Evolutionary conservation across 2,329 filamentous ascomycete genomes (phyloP), one percentile per base, ranked within the genome.

Genomic region (Clarireedia homoeocarpa): DNA sequence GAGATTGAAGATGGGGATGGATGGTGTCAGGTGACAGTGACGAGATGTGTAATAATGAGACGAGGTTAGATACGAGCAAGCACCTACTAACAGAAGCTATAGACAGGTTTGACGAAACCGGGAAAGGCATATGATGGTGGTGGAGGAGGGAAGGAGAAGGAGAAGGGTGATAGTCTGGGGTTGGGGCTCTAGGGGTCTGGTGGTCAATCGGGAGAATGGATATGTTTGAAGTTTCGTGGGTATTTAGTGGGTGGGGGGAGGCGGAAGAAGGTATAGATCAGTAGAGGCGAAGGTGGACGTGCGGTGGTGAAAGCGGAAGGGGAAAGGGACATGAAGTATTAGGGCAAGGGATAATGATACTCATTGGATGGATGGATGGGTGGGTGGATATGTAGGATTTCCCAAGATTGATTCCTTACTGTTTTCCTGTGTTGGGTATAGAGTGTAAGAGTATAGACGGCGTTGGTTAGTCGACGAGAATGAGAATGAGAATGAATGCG

Each of bases 91-190:
- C 40, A 4, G 24, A 39, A 14, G 14, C 24, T 14, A 20, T 34
- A 73, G 40, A 78, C 81, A 15, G 77, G 79, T 51, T 63, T 81
- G 62, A 70, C 71, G 56, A 69, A 73, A 64, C 79, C 79, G 23
- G 70, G 71, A n/a, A 73, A 69, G 67, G 74, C 72, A 2, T 77
- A 79, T 59, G 58, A 57, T 39, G 63, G 64, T 10, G 36, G 50
- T 38, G 53, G 50, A 15, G 59, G 57, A 5, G 56, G 44, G 2
- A 45, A 45, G 20, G 42, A 45, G 20, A 45, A 45, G n/a, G 42
- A 45, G 20, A 45, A 45, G 42, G 14, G 27, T 5, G 46, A n/a
- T 10, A 30, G 10, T 48, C 27, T 12, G 23, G 27, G 15, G 44
- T 15, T 23, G 20, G 44, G 44, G 44, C 4, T 47, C 23, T 23